Percentiles rank a stretch among this genome's conserved stretches.
Evolutionary conservation across 768 basidiomycete species (phyloP).

Genomic region (Nidularia pulvinata): DNA sequence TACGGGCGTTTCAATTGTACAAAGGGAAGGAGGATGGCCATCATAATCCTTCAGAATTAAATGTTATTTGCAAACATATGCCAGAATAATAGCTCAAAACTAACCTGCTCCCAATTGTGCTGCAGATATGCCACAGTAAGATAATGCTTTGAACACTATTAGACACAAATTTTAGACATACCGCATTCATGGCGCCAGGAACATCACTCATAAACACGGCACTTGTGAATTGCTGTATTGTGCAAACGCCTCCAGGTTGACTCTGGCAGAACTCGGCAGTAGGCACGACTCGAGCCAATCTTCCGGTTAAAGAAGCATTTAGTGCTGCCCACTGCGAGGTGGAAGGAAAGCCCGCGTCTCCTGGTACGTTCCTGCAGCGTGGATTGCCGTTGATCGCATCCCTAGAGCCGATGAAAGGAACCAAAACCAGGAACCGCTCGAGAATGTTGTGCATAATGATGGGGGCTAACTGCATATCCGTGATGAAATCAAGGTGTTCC

Average conservation of each 20-base stretch:
- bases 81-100: not conserved
- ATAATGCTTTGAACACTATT: not conserved
- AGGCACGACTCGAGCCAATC: conserved; percentile 15
- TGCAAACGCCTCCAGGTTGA: conserved; percentile 3
- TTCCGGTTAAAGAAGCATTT: conserved; percentile 16
- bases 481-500: too few relatives aligned
- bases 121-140: not conserved
- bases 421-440: too few relatives aligned
- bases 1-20: conserved; percentile 13
- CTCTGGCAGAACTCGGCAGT: conserved; percentile 14
- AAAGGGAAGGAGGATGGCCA: conserved; percentile 19
- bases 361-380: conserved; percentile 16
- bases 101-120: conserved; percentile 11
- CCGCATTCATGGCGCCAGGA: conserved; percentile 15
- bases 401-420: too few relatives aligned
- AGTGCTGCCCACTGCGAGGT: conserved; percentile 11
- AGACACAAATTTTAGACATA: not conserved
- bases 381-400: too few relatives aligned
- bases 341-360: conserved; percentile 14
- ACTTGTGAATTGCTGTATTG: conserved; percentile 9
- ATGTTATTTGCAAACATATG: not conserved
- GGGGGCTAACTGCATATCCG: too few relatives aligned
- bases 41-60: conserved; percentile 15
- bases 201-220: conserved; percentile 11
- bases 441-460: too few relatives aligned